These are phyloP conservation scores for Phytophthora quininea DNA, from an alignment of 352 stramenopile genomes.

Conservation along the genomic window DNA sequence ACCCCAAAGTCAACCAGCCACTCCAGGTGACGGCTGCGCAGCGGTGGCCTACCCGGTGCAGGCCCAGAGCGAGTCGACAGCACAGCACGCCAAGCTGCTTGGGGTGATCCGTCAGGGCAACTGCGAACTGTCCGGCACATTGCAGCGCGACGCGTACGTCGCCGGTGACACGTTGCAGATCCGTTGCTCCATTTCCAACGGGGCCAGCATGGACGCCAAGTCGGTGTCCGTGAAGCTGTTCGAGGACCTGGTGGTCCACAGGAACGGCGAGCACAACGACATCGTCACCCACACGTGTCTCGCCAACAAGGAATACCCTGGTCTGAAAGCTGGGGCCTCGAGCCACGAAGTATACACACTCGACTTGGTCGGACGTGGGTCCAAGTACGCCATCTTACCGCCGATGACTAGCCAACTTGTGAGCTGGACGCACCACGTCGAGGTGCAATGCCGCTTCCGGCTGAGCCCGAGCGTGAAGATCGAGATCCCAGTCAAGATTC, in stretches of 20 bases:
- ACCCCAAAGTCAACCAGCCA: constrained; percentile 18
- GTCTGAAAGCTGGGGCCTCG: constrained; percentile 20
- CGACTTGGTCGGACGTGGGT: constrained; percentile 22
- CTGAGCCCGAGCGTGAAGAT: constrained; percentile 32
- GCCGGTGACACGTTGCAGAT: constrained; percentile 28
- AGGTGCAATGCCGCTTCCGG: constrained; percentile 32
- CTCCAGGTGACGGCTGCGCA: constrained; percentile 17
- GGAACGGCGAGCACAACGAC: constrained; percentile 13
- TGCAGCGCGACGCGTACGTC: constrained; percentile 29
- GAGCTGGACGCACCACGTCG: constrained; percentile 17
- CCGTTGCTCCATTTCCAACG: constrained; percentile 27
- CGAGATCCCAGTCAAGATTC: constrained; percentile 34
- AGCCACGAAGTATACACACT: constrained; percentile 26
- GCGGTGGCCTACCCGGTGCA: constrained; percentile 22
- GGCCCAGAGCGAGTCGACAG: constrained; percentile 12
- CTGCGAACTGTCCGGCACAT: constrained; percentile 25
- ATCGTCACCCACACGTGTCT: constrained; percentile 26
- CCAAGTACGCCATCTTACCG: constrained; percentile 19
- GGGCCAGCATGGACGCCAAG: constrained; percentile 28
- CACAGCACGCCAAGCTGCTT: constrained; percentile 24
- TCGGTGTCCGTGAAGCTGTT: constrained; percentile 21
- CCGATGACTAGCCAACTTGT: constrained; percentile 20
- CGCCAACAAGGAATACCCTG: constrained; percentile 21
- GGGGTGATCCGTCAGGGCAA: constrained; percentile 29
- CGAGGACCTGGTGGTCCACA: constrained; percentile 24